These are phyloP conservation scores for Trypanosoma boissoni DNA, from an alignment of 208 protist species.

Conservation along the genomic window DNA sequence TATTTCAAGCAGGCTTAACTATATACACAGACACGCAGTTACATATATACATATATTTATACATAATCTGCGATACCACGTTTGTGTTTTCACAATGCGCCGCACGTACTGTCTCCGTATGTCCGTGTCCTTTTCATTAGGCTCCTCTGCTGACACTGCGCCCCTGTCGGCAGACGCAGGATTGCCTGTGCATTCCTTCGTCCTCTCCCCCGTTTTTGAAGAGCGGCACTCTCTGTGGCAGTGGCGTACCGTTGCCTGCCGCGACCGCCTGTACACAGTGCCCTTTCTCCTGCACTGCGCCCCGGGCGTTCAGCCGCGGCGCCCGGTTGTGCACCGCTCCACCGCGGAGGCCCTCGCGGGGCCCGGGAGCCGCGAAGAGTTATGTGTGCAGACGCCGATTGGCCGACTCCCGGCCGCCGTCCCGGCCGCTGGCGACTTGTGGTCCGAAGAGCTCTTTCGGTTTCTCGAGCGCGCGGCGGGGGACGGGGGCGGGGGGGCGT, in stretches of 20 bases:
- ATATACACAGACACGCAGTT: background rate
- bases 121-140: no score
- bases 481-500: background rate
- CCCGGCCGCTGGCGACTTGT: background rate
- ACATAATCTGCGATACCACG: background rate
- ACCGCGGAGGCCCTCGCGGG: constrained; percentile 9
- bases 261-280: constrained; percentile 12
- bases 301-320: constrained; percentile 10
- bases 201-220: constrained; percentile 52
- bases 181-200: background rate
- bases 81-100: background rate
- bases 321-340: constrained; percentile 13
- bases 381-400: constrained; percentile 13
- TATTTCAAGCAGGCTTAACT: no score
- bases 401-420: background rate
- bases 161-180: background rate
- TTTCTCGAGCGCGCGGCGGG: constrained; percentile 8
- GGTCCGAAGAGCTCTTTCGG: constrained; percentile 18
- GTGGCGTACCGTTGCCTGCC: constrained; percentile 44
- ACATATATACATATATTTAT: constrained; percentile 10
- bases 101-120: background rate
- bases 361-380: constrained; percentile 9
- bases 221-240: constrained; percentile 55
- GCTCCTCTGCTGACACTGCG: no score
- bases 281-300: constrained; percentile 57